phyloP scores from a whole-genome alignment of 1,284 basidiomycete species.

The Trichosporon asahii region DNA sequence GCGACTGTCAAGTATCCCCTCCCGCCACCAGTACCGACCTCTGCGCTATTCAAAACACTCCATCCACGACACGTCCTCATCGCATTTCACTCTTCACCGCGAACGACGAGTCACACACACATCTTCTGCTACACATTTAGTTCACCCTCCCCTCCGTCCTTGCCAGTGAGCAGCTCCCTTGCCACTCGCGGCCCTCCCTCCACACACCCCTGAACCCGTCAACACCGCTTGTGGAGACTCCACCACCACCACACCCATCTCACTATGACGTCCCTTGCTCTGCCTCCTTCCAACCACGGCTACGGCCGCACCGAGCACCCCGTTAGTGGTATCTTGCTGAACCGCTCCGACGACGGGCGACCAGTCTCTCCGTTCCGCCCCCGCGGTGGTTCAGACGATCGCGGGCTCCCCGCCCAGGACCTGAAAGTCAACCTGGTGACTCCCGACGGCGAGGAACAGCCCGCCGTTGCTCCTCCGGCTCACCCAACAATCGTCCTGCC shows the following conservation, averaged over 20 bases:
- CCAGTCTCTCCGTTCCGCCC: conserved; percentile 1
- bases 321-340: conserved; percentile 22
- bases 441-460: neutral
- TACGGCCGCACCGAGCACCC: neutral
- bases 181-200: conserved; percentile 1
- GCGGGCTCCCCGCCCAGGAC: neutral
- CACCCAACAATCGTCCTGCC: neutral
- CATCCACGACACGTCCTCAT: neutral
- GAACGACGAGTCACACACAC: neutral
- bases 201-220: neutral
- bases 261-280: conserved; percentile 11
- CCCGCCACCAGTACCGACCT: neutral
- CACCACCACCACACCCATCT: neutral
- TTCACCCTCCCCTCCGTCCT: neutral
- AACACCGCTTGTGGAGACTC: neutral
- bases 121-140: neutral
- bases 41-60: neutral
- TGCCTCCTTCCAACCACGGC: neutral
- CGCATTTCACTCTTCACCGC: neutral
- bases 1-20: neutral
- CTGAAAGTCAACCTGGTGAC: neutral
- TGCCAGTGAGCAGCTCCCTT: neutral
- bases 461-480: neutral
- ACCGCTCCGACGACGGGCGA: conserved; percentile 11
- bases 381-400: conserved; percentile 3